These are phyloP conservation scores for Helicostylum pulchrum DNA, from an alignment of 192 early-diverging fungal genomes.

Conservation along the genomic window DNA sequence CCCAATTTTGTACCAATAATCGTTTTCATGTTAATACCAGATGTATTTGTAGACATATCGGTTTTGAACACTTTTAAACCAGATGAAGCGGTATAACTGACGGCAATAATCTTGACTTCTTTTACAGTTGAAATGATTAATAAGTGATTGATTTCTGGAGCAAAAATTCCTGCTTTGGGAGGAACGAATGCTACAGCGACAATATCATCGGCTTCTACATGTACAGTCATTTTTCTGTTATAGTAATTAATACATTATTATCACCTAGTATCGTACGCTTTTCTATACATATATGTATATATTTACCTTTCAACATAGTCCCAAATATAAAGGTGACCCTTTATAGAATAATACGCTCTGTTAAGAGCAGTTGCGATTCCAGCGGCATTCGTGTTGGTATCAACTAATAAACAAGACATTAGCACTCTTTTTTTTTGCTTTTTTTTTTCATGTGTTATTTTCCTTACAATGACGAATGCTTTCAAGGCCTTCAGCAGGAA, in stretches of 20 bases:
- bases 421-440: not conserved
- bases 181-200: slow-evolving; percentile 77
- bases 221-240: slow-evolving; percentile 51
- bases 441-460: not conserved
- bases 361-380: slow-evolving; percentile 89
- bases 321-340: slow-evolving; percentile 87
- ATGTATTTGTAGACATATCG: slow-evolving; percentile 74
- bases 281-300: not conserved
- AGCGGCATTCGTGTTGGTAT: slow-evolving; percentile 67
- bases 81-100: slow-evolving; percentile 42
- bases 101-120: slow-evolving; percentile 79
- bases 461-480: not conserved
- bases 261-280: too few relatives aligned
- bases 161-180: slow-evolving; percentile 76
- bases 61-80: slow-evolving; percentile 62
- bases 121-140: slow-evolving; percentile 84
- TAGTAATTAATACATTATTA: not conserved
- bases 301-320: slow-evolving; percentile 76
- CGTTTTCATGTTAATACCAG: slow-evolving; percentile 77
- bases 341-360: slow-evolving; percentile 90
- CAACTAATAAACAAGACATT: slow-evolving; percentile 39
- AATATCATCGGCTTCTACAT: slow-evolving; percentile 85
- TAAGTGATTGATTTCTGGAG: slow-evolving; percentile 77
- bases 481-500: not conserved
- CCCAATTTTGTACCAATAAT: slow-evolving; percentile 79